phyloP scores from a whole-genome alignment of 768 basidiomycete genomes.

The Lactarius indigo region DNA sequence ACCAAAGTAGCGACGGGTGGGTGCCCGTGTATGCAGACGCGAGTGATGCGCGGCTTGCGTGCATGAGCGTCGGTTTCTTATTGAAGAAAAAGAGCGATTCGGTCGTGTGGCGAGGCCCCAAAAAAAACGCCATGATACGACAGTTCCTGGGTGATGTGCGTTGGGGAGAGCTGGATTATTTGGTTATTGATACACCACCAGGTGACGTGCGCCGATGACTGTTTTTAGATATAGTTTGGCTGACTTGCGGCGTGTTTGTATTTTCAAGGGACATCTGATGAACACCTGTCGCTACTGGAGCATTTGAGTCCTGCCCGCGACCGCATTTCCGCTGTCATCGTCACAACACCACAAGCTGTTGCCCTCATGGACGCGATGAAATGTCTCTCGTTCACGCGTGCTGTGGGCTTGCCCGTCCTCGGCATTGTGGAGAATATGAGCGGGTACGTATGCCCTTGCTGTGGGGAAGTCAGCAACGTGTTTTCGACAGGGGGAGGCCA shows the following conservation, averaged over 20 bases:
- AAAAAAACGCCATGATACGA: conserved; percentile 97
- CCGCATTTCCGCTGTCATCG: conserved; percentile 79
- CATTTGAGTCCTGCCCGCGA: conserved; percentile 83
- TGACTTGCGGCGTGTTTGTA: not conserved
- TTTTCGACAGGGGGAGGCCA: conserved; percentile 94
- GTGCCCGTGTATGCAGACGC: conserved; percentile 96
- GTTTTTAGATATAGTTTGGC: not conserved
- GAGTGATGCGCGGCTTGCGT: conserved; percentile 65
- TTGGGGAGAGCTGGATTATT: conserved; percentile 91
- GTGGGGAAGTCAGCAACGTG: conserved; percentile 90
- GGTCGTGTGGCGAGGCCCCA: conserved; percentile 97
- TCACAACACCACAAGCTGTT: conserved; percentile 97
- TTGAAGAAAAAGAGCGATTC: conserved; percentile 87
- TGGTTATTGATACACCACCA: conserved; percentile 95
- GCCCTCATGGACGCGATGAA: conserved; percentile 95
- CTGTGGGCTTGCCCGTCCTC: conserved; percentile 80
- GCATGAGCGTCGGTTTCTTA: conserved; percentile 97
- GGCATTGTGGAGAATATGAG: conserved; percentile 99
- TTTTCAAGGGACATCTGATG: conserved; percentile 91
- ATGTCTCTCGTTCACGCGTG: conserved; percentile 91
- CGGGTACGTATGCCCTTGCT: conserved; percentile 96
- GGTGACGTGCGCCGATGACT: conserved; percentile 45
- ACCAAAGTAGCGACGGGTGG: conserved; percentile 95
- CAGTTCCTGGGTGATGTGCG: conserved; percentile 94
- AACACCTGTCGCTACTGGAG: conserved; percentile 93